Percentiles rank a stretch among this genome's conserved stretches.
phyloP scores from a whole-genome alignment of 148 eudicot genomes.

The Fagopyrum esculentum region DNA sequence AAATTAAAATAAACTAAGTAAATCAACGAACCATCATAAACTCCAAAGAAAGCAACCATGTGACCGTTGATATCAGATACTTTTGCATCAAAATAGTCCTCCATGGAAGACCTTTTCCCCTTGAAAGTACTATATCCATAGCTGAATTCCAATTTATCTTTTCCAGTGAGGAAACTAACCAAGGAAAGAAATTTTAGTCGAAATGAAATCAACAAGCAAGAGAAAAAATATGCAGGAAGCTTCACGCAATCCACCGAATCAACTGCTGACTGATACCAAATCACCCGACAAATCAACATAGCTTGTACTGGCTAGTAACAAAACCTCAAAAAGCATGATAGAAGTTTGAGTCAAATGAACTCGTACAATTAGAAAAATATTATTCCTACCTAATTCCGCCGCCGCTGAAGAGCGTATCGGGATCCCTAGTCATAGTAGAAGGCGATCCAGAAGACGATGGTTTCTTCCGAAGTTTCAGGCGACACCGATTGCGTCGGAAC shows the following conservation, averaged over 20 bases:
- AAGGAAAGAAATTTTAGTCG: constrained; percentile 12
- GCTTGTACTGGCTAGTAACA: not conserved
- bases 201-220: constrained; percentile 8
- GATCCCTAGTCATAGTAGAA: constrained; percentile 33
- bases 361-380: not conserved
- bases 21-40: constrained; percentile 61
- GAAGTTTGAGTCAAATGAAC: not conserved
- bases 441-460: constrained; percentile 1
- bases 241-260: not conserved
- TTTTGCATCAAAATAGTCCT: constrained; percentile 64
- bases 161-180: constrained; percentile 47
- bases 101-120: constrained; percentile 80
- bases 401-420: constrained; percentile 48
- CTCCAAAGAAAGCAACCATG: constrained; percentile 77
- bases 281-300: not conserved
- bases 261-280: not conserved
- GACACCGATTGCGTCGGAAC: not conserved
- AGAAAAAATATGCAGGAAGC: not conserved
- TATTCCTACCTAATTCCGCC: constrained; percentile 48
- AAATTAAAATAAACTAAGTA: not conserved
- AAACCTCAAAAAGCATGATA: not conserved
- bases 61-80: constrained; percentile 69
- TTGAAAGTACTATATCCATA: constrained; percentile 81
- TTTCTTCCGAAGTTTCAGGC: constrained; percentile 1
- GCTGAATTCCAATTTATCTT: constrained; percentile 42